Conservation (phyloP, 192 early-diverging fungal species). For the Pilobolus umbonatus region DNA sequence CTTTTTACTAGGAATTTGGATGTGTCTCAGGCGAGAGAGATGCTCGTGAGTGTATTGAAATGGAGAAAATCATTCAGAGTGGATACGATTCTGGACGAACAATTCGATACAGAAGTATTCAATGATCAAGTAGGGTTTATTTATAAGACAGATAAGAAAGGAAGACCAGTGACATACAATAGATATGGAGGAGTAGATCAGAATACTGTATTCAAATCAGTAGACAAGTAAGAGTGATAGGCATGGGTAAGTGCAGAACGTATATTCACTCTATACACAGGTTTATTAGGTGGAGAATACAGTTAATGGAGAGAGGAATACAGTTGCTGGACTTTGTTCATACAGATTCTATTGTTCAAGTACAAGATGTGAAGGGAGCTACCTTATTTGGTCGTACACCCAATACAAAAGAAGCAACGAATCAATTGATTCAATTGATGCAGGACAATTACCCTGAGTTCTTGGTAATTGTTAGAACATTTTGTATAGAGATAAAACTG, state of each 20-base stretch:
- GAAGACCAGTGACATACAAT: conserved; percentile 60
- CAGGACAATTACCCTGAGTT: conserved; percentile 65
- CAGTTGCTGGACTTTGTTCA: conserved; percentile 51
- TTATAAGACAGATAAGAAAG: conserved; percentile 41
- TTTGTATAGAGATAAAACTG: too few relatives aligned
- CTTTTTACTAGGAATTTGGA: conserved; percentile 31
- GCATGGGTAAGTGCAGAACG: not conserved
- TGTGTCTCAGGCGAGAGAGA: conserved; percentile 34
- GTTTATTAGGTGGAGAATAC: conserved; percentile 60
- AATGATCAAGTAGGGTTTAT: conserved; percentile 38
- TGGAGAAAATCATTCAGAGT: conserved; percentile 53
- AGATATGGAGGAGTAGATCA: conserved; percentile 47
- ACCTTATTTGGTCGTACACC: conserved; percentile 44
- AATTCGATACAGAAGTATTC: conserved; percentile 46
- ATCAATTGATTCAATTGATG: conserved; percentile 47
- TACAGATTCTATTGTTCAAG: conserved; percentile 52
- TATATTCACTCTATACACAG: conserved; percentile 16
- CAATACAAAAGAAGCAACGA: conserved; percentile 47
- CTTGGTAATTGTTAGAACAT: conserved; percentile 28
- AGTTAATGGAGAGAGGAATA: conserved; percentile 57
- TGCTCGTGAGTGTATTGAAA: conserved; percentile 47
- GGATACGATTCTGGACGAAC: conserved; percentile 40
- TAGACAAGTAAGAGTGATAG: conserved; percentile 27
- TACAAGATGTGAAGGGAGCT: conserved; percentile 58
- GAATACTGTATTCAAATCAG: conserved; percentile 49